Conservation (phyloP, 495 filamentous ascomycete species). For the Evernia prunastri region DNA sequence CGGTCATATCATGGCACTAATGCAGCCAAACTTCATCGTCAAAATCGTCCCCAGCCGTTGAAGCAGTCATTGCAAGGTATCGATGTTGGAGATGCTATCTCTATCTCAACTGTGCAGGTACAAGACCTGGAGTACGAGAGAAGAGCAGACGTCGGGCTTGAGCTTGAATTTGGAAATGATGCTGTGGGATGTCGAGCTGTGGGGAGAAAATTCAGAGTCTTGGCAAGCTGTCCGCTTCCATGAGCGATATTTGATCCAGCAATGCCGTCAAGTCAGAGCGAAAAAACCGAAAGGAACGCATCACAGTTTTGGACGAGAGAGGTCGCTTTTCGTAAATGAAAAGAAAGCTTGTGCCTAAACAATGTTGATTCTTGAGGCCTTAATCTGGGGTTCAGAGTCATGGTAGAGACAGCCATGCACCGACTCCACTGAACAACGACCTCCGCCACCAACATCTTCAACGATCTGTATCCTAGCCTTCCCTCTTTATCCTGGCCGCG, state of each 20-base stretch:
- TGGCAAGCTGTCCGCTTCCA: not conserved
- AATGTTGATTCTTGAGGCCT: conserved; percentile 13
- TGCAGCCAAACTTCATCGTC: conserved; percentile 43
- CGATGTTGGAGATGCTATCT: not conserved
- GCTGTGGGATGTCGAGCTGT: conserved; percentile 2
- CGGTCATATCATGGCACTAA: not conserved
- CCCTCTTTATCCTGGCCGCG: conserved; percentile 16
- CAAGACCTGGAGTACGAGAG: not conserved
- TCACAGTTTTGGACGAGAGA: not conserved
- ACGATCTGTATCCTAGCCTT: conserved; percentile 9
- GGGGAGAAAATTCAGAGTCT: not conserved
- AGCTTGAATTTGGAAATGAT: not conserved
- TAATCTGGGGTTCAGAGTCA: conserved; percentile 4
- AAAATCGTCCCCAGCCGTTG: conserved; percentile 48
- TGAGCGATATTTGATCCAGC: not conserved
- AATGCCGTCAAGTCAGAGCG: not conserved
- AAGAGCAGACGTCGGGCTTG: not conserved
- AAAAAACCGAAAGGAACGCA: not conserved
- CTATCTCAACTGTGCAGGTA: not conserved
- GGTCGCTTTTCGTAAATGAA: not conserved
- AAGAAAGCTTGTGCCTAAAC: conserved; percentile 13
- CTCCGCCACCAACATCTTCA: conserved; percentile 4
- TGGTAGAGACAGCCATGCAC: not conserved
- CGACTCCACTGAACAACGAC: conserved; percentile 5
- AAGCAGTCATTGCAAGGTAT: conserved; percentile 23